Percentiles rank a stretch among this genome's conserved stretches.
Evolutionary conservation across 805 yeast species (phyloP).

Genomic region (Lipomyces kockii): DNA sequence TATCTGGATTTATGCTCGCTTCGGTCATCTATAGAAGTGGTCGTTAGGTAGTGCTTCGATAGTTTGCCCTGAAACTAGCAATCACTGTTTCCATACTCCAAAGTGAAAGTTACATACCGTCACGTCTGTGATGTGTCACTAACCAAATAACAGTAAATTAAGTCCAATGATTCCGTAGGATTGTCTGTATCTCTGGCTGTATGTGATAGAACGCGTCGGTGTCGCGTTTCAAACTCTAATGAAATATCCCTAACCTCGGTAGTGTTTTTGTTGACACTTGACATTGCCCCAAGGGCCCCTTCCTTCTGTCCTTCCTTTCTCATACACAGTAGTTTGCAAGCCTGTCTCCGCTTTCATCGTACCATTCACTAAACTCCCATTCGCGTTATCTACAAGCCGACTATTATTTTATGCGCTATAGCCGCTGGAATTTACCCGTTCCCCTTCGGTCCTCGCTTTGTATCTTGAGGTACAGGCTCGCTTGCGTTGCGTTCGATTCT

Average conservation of each 20-base stretch:
- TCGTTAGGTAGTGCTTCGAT: background rate
- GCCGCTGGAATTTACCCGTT: background rate
- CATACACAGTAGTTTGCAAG: background rate
- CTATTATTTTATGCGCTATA: background rate
- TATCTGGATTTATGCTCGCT: background rate
- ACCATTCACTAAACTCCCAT: background rate
- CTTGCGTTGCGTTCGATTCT: constrained; percentile 1
- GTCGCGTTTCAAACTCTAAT: background rate
- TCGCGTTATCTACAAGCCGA: background rate
- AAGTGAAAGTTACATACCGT: background rate
- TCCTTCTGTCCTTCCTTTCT: background rate
- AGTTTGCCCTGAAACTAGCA: background rate
- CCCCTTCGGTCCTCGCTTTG: background rate
- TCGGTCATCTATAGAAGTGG: background rate
- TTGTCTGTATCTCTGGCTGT: background rate
- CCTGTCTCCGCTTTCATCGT: background rate
- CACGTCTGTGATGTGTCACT: background rate
- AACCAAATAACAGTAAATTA: background rate
- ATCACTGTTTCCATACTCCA: too few species aligned
- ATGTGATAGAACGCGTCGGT: background rate
- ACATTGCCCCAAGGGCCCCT: background rate
- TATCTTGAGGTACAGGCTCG: constrained; percentile 2
- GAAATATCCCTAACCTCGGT: background rate
- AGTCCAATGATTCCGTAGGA: background rate
- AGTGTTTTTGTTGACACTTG: background rate